A percentile compares a stretch with the other conserved stretches of the same genome.
phyloP scores from a whole-genome alignment of 179 eudicot genomes.

The Dionaea muscipula region DNA sequence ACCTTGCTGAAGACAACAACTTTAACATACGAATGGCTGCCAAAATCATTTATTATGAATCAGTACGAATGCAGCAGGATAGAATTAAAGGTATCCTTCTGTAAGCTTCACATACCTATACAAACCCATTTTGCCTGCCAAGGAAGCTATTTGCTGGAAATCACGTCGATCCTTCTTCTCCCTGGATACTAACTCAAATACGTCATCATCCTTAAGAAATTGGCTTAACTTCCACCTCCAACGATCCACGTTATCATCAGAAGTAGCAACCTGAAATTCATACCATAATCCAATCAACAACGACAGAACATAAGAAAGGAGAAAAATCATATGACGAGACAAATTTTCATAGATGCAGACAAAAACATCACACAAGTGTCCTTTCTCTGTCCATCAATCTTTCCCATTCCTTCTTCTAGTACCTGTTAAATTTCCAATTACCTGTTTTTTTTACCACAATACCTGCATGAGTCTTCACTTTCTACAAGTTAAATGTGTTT shows the following conservation, averaged over 20 bases:
- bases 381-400: no score
- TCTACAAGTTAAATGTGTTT: no score
- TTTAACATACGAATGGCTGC: constrained; percentile 66
- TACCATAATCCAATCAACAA: constrained; percentile 1
- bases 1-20: constrained; percentile 77
- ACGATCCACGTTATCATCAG: constrained; percentile 38
- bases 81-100: not conserved
- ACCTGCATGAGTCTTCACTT: no score
- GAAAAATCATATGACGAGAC: not conserved
- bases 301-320: not conserved
- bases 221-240: constrained; percentile 62
- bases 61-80: constrained; percentile 3
- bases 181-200: constrained; percentile 69
- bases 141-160: constrained; percentile 60
- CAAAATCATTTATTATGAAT: constrained; percentile 13
- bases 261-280: constrained; percentile 33
- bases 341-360: not conserved
- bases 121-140: constrained; percentile 70
- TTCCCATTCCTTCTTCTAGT: no score
- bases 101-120: constrained; percentile 41
- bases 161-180: constrained; percentile 82
- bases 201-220: constrained; percentile 44
- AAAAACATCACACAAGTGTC: not conserved
- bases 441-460: no score
- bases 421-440: no score